Evolutionary conservation across 83 land plant genomes (phyloP).

Genomic region (Diphasiastrum complanatum): DNA sequence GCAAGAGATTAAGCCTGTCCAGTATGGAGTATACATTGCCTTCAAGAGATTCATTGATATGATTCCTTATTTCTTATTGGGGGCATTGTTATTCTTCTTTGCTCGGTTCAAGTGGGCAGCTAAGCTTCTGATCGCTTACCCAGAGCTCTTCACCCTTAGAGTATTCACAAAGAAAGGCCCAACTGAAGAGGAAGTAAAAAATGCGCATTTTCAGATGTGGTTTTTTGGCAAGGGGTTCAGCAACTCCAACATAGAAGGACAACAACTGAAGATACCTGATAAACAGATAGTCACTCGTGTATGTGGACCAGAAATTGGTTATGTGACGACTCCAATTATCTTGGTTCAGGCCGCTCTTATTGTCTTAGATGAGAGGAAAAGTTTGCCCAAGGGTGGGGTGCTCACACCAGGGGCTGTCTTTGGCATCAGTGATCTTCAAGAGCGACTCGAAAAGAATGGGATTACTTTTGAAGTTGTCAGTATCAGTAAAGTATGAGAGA

Average conservation of each 20-base stretch:
- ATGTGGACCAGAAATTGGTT: conserved; percentile 94
- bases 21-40: conserved; percentile 71
- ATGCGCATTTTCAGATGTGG: conserved; percentile 80
- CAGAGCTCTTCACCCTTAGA: conserved; percentile 71
- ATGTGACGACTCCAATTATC: conserved; percentile 74
- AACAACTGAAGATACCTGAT: conserved; percentile 39
- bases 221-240: conserved; percentile 78
- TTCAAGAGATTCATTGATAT: conserved; percentile 49
- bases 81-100: conserved; percentile 46
- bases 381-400: conserved; percentile 84
- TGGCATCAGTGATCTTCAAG: conserved; percentile 73
- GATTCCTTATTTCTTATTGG: conserved; percentile 32
- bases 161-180: conserved; percentile 70
- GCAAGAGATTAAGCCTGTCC: conserved; percentile 47
- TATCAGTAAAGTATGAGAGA: conserved; percentile 18
- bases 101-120: conserved; percentile 48
- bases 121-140: conserved; percentile 63
- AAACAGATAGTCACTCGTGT: conserved; percentile 64
- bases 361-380: conserved; percentile 46
- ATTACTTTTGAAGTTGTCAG: conserved; percentile 65
- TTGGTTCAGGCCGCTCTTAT: conserved; percentile 82
- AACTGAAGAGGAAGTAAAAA: conserved; percentile 66
- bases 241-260: conserved; percentile 33
- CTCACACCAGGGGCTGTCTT: conserved; percentile 75
- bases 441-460: conserved; percentile 75